These are phyloP conservation scores for Hypoxylon lienhwacheense DNA, from an alignment of 495 filamentous ascomycete species.

Conservation along the genomic window DNA sequence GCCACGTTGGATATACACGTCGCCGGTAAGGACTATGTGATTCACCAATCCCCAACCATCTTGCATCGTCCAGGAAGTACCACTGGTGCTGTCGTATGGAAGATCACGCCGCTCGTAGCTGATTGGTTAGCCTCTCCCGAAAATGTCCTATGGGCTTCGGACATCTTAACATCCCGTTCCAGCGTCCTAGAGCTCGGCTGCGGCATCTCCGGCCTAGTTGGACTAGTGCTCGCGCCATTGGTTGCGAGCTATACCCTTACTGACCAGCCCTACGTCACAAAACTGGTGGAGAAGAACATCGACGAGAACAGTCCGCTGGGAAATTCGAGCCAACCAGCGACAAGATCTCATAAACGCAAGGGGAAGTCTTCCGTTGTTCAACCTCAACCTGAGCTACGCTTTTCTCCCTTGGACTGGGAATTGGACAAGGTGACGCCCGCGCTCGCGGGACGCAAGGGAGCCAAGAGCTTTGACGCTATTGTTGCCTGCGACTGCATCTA, in stretches of 20 bases:
- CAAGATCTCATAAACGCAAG: slow-evolving; percentile 26
- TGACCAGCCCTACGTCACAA: slow-evolving; percentile 83
- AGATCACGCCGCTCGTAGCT: slow-evolving; percentile 83
- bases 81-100: slow-evolving; percentile 86
- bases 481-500: slow-evolving; percentile 90
- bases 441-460: slow-evolving; percentile 36
- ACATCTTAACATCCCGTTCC: slow-evolving; percentile 58
- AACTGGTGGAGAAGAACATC: slow-evolving; percentile 74
- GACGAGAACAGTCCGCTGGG: slow-evolving; percentile 53
- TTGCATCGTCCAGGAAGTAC: slow-evolving; percentile 80
- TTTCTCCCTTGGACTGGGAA: slow-evolving; percentile 72
- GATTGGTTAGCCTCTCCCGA: slow-evolving; percentile 69
- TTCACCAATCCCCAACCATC: slow-evolving; percentile 83
- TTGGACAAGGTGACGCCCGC: slow-evolving; percentile 48
- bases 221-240: slow-evolving; percentile 61
- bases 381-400: slow-evolving; percentile 43
- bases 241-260: slow-evolving; percentile 75
- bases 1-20: slow-evolving; percentile 67
- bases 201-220: slow-evolving; percentile 79
- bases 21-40: slow-evolving; percentile 67
- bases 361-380: slow-evolving; percentile 15
- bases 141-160: slow-evolving; percentile 65
- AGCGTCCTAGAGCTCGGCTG: slow-evolving; percentile 81
- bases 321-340: slow-evolving; percentile 1
- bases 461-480: slow-evolving; percentile 60